Evolutionary conservation across 371 early-diverging fungal species (phyloP).

Genomic region (Mortierella sp.): DNA sequence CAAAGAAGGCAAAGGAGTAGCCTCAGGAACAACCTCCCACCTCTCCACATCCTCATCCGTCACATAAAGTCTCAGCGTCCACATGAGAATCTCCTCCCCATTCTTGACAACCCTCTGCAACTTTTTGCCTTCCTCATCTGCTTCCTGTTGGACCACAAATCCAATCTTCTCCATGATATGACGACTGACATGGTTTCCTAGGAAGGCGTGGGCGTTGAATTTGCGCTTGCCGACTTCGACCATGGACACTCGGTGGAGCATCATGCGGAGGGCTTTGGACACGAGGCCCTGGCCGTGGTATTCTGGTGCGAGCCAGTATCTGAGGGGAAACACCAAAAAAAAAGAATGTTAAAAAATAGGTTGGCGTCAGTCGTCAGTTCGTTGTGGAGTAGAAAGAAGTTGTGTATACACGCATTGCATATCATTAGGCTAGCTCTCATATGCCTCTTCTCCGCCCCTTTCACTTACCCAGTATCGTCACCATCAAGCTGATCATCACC

Average conservation of each 20-base stretch:
- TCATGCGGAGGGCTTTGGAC: conserved; percentile 39
- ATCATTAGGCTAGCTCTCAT: no score
- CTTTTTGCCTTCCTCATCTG: not conserved
- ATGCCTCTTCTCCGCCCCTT: no score
- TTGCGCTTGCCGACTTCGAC: conserved; percentile 50
- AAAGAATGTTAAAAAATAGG: not conserved
- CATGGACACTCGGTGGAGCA: conserved; percentile 30
- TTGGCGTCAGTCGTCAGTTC: no score
- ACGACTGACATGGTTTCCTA: conserved; percentile 46
- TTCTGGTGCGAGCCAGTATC: conserved; percentile 54
- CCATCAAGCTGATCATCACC: conserved; percentile 42
- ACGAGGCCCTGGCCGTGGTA: conserved; percentile 52
- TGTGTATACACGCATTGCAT: no score
- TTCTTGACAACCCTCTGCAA: conserved; percentile 6
- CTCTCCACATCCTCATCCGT: conserved; percentile 34
- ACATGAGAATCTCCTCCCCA: conserved; percentile 16
- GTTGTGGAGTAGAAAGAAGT: no score
- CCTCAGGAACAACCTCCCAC: conserved; percentile 22
- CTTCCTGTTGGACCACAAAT: conserved; percentile 32
- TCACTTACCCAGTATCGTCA: conserved; percentile 49
- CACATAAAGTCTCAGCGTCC: conserved; percentile 29
- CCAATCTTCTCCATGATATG: conserved; percentile 46
- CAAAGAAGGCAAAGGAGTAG: conserved; percentile 26
- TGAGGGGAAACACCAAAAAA: not conserved
- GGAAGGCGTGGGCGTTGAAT: conserved; percentile 34